Evolutionary conservation across 140 eudicot species (phyloP).

Genomic region (Bidens hawaiensis): DNA sequence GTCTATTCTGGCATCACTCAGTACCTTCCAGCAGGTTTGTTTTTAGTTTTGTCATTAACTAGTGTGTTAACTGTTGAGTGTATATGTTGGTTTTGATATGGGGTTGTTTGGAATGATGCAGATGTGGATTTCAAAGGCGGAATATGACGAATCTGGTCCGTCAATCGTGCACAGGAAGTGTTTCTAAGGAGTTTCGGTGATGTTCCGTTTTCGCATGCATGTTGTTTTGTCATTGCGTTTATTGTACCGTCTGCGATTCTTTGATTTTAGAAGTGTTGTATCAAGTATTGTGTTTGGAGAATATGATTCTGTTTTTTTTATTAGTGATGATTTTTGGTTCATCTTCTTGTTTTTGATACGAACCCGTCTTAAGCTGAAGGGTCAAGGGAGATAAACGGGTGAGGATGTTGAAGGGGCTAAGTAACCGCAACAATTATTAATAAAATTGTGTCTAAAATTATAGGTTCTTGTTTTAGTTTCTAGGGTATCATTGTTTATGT

Average conservation of each 20-base stretch:
- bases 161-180: slow-evolving; percentile 55
- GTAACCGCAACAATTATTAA: no score
- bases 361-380: no score
- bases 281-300: background rate
- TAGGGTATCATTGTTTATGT: no score
- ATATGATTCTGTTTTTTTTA: background rate
- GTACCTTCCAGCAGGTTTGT: slow-evolving; percentile 75
- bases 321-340: slow-evolving; percentile 2
- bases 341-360: background rate
- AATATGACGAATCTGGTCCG: slow-evolving; percentile 53
- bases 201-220: background rate
- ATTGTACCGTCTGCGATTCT: slow-evolving; percentile 21
- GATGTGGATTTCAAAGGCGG: slow-evolving; percentile 62
- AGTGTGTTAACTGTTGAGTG: background rate
- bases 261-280: slow-evolving; percentile 21
- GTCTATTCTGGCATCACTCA: slow-evolving; percentile 60
- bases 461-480: no score
- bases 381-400: no score
- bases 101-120: slow-evolving; percentile 20
- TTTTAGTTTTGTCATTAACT: background rate
- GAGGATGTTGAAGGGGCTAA: no score
- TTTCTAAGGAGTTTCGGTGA: slow-evolving; percentile 25
- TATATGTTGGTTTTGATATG: background rate
- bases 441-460: no score
- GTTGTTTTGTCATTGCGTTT: slow-evolving; percentile 27